Conservation (phyloP, 2,329 filamentous ascomycete genomes). For the Gnomoniopsis smithogilvyi region DNA sequence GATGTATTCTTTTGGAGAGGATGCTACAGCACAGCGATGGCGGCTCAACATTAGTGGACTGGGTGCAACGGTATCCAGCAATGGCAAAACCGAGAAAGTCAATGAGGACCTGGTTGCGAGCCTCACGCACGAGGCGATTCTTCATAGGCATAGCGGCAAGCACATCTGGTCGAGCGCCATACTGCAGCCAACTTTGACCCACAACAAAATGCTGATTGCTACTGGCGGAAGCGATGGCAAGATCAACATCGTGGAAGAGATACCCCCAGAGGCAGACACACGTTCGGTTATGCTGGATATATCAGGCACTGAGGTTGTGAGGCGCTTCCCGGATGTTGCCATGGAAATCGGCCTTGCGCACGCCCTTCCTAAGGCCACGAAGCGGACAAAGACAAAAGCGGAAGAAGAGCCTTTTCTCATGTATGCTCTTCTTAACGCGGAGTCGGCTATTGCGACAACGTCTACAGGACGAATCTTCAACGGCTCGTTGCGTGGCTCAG, state of each 20-base stretch:
- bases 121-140: constrained; percentile 52
- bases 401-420: constrained; percentile 27
- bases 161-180: constrained; percentile 79
- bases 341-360: neutral
- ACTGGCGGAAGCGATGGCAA: constrained; percentile 86
- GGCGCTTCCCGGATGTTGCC: neutral
- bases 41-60: constrained; percentile 40
- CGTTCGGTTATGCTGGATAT: neutral
- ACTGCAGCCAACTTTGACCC: constrained; percentile 27
- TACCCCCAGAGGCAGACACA: constrained; percentile 1
- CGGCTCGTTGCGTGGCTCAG: constrained; percentile 31
- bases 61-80: neutral
- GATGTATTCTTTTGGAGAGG: constrained; percentile 78
- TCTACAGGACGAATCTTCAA: constrained; percentile 58
- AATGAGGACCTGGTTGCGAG: constrained; percentile 20
- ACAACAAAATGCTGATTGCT: constrained; percentile 41
- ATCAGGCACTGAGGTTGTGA: neutral
- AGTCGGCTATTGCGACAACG: constrained; percentile 53
- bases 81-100: neutral
- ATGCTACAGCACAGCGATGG: constrained; percentile 76
- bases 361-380: neutral
- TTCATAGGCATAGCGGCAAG: constrained; percentile 75
- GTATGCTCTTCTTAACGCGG: constrained; percentile 58
- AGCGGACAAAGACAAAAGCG: neutral
- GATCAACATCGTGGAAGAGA: constrained; percentile 44